phyloP scores from a whole-genome alignment of 2,329 filamentous ascomycete genomes.

The Taxawa tesnikishii region DNA sequence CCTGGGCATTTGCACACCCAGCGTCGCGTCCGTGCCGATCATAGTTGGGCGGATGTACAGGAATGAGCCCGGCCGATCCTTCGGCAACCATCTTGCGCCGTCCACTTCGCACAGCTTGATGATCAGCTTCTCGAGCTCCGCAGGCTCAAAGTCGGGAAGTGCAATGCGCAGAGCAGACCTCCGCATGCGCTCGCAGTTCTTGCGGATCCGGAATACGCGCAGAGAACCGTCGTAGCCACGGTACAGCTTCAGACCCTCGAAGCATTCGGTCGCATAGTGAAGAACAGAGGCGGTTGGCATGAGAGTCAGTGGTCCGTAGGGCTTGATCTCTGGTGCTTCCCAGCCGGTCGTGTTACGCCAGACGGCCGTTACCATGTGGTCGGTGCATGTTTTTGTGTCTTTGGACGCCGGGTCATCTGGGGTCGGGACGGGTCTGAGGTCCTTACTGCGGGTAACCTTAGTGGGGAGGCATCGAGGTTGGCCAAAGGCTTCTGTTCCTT shows the following conservation, averaged over 20 bases:
- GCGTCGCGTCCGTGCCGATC: constrained; percentile 68
- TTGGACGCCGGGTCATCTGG: background rate
- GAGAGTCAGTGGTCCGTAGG: constrained; percentile 65
- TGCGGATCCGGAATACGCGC: constrained; percentile 64
- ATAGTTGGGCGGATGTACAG: constrained; percentile 63
- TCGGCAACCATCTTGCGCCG: constrained; percentile 67
- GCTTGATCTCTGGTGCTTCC: constrained; percentile 59
- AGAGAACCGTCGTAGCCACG: constrained; percentile 58
- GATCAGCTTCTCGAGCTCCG: constrained; percentile 63
- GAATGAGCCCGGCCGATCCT: constrained; percentile 53
- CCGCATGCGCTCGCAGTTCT: constrained; percentile 56
- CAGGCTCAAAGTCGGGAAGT: constrained; percentile 59
- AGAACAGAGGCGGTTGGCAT: constrained; percentile 71
- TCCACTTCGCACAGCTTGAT: constrained; percentile 59
- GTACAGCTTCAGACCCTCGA: constrained; percentile 72
- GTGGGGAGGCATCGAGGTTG: background rate
- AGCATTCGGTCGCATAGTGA: constrained; percentile 86
- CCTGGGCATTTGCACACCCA: constrained; percentile 68
- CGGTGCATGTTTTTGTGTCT: background rate
- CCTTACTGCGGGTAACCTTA: background rate
- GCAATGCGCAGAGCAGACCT: constrained; percentile 50
- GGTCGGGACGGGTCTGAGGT: background rate
- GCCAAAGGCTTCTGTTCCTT: background rate
- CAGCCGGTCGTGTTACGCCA: constrained; percentile 60
- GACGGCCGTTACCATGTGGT: constrained; percentile 73